These are phyloP conservation scores for Chenopodium quinoa DNA, from an alignment of 148 eudicot species.

Conservation along the genomic window DNA sequence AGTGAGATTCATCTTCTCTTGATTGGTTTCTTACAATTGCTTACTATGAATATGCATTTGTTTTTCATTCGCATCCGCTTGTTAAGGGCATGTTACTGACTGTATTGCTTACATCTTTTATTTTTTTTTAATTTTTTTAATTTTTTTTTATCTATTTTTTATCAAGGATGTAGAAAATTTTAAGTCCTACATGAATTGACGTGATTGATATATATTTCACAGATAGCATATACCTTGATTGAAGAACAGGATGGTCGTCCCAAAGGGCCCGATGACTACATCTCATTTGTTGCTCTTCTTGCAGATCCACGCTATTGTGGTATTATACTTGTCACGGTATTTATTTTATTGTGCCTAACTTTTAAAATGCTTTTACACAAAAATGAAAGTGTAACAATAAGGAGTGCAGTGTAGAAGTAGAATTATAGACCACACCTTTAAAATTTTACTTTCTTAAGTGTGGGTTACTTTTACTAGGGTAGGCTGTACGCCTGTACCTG, in stretches of 20 bases:
- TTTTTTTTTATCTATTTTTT: too few species aligned
- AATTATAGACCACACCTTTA: too few species aligned
- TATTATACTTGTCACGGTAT: slow-evolving; percentile 42
- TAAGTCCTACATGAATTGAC: slow-evolving; percentile 8
- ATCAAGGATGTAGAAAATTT: neutral
- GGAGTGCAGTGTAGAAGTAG: neutral
- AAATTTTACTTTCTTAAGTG: too few species aligned
- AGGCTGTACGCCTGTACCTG: neutral
- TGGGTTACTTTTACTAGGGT: neutral
- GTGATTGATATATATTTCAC: slow-evolving; percentile 13
- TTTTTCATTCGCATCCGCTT: slow-evolving; percentile 1
- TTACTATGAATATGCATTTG: slow-evolving; percentile 5
- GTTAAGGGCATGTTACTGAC: neutral
- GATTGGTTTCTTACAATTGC: neutral
- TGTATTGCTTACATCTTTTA: neutral
- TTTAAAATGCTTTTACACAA: neutral
- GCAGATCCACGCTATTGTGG: slow-evolving; percentile 97
- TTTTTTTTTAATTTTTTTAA: too few species aligned
- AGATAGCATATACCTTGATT: slow-evolving; percentile 88
- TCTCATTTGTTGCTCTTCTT: slow-evolving; percentile 92
- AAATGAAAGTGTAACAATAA: neutral
- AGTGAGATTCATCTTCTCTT: neutral
- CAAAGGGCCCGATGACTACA: slow-evolving; percentile 64
- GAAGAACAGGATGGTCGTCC: slow-evolving; percentile 81
- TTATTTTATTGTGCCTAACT: slow-evolving; percentile 21